Evolutionary conservation across 2,329 filamentous ascomycete species (phyloP).

Genomic region (Acephala macrosclerotiorum): DNA sequence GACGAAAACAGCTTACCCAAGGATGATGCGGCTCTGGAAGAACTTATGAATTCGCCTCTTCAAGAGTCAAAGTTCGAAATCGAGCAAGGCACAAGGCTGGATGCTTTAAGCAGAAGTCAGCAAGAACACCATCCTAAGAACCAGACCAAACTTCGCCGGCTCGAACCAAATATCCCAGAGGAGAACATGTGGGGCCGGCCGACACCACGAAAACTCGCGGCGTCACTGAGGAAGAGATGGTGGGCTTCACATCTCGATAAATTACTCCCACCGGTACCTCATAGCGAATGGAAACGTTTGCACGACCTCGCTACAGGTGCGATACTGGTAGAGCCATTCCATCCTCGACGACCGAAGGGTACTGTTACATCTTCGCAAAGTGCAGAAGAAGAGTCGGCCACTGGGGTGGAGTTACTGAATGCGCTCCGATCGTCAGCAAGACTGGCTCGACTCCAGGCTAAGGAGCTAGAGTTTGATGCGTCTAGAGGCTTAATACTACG

Average conservation of each 20-base stretch:
- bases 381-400: not conserved
- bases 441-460: not conserved
- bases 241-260: constrained; percentile 56
- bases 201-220: constrained; percentile 47
- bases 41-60: constrained; percentile 27
- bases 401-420: constrained; percentile 9
- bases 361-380: not conserved
- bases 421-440: constrained; percentile 4
- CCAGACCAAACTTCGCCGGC: constrained; percentile 24
- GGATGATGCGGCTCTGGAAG: constrained; percentile 52
- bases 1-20: constrained; percentile 46
- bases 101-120: constrained; percentile 38
- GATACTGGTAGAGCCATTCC: constrained; percentile 25
- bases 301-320: constrained; percentile 51
- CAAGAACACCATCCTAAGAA: constrained; percentile 27
- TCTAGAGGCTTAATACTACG: not conserved
- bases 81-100: constrained; percentile 30
- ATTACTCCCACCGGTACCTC: constrained; percentile 61
- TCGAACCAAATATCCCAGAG: constrained; percentile 49
- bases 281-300: constrained; percentile 63
- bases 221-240: constrained; percentile 54
- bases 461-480: not conserved
- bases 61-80: not conserved
- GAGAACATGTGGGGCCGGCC: constrained; percentile 59
- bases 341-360: constrained; percentile 33